Base-by-base conservation (phyloP, 345 rosid species). In the Arabis alpina region DNA sequence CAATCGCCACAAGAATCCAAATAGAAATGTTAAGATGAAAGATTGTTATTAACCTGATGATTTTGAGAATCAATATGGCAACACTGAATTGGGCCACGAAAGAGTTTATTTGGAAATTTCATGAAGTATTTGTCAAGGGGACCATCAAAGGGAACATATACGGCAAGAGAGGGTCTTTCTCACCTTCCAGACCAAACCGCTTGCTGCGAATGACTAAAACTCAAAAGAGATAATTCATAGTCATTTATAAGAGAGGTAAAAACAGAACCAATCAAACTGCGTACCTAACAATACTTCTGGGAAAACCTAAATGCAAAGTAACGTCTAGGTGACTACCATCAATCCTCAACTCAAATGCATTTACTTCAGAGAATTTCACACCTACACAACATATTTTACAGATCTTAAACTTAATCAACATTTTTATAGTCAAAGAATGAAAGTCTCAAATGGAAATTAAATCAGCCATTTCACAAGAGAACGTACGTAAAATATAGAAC, bases 161-260 rank as follows among this genome's bases (percentile, higher is more conserved):
- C 88, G 4, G 94, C 92, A 57, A 93, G 92, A 69, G 98, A 93
- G 41, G 87, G 75, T 79, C 75, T 89, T 68, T 83, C 94, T 74
- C 98, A 85, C 78, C 97, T 83, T 61, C 98, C 98, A 69, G 97
- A 91, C 80, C 97, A 82, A 66, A 97, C 98, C 13, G 97, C 96
- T 81, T 93, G 97, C 78, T 93, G 98, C 97, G 94, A 89, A 70
- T 89, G 82, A 83, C 97, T 93, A 77, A 56, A 70, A 40, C 60
- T 63, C 79, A 69, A 75, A 76, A 24, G 66, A 14, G 50, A 64
- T 58, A 44, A 45, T 54, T 28, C 15, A 47, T 15, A 66, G 12
- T 14, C 62, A 66, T 24, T 51, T 44, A 30, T 52, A 16, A 13
- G 13, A 60, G 62, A 32, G 34, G 13, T 63, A 44, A 61, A 6